These are phyloP conservation scores for Medicago lupulina DNA, from an alignment of 306 rosid species.

Conservation along the genomic window DNA sequence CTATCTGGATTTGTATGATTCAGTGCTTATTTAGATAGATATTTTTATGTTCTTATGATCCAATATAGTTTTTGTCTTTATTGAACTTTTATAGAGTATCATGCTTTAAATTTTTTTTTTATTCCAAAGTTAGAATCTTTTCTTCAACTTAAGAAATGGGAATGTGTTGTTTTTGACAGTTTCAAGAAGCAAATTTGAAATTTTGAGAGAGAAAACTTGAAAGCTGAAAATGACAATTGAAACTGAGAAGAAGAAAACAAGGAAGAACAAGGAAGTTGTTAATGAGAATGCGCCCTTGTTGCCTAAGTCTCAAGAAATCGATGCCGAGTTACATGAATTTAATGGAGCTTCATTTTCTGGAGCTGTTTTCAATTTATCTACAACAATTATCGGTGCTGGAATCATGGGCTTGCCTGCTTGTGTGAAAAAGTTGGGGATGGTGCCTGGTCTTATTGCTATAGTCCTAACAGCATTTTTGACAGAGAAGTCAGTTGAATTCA, in stretches of 20 bases:
- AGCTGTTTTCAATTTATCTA: conserved; percentile 86
- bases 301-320: conserved; percentile 53
- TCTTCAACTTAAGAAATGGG: conserved; percentile 40
- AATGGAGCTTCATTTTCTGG: conserved; percentile 90
- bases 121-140: conserved; percentile 36
- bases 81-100: conserved; percentile 6
- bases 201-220: not conserved
- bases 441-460: conserved; percentile 74
- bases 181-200: conserved; percentile 27
- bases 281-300: conserved; percentile 75
- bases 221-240: conserved; percentile 58
- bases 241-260: conserved; percentile 48
- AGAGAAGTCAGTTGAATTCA: conserved; percentile 69
- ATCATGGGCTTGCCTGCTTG: conserved; percentile 94
- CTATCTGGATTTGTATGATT: not conserved
- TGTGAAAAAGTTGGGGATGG: conserved; percentile 75
- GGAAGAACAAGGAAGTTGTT: conserved; percentile 50
- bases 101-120: conserved; percentile 20
- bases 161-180: conserved; percentile 15
- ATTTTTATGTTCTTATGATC: conserved; percentile 3
- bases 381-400: conserved; percentile 90
- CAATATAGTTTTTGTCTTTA: not conserved
- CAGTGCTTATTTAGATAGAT: not conserved
- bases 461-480: conserved; percentile 72
- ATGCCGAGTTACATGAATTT: conserved; percentile 61